These are phyloP conservation scores for Cystobasidium slooffiae DNA, from an alignment of 1,284 basidiomycete genomes.

Conservation along the genomic window DNA sequence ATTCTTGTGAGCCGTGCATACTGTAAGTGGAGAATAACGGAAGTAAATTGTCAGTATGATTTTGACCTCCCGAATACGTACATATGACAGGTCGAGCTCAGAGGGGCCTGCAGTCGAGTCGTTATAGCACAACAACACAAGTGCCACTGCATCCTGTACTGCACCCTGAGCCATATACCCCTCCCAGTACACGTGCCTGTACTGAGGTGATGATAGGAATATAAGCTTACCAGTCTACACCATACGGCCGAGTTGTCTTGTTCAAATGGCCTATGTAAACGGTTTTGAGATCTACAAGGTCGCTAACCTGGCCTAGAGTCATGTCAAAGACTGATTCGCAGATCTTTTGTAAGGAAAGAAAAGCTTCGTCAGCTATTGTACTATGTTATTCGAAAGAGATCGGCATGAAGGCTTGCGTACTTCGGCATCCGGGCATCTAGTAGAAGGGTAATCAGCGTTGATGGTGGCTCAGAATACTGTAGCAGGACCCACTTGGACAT, in stretches of 20 bases:
- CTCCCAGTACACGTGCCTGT: no score
- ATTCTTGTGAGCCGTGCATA: constrained; percentile 50
- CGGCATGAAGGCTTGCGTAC: constrained; percentile 5
- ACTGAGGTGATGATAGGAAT: constrained; percentile 10
- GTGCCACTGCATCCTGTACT: no score
- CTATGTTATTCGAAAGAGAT: not conserved
- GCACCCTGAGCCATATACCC: no score
- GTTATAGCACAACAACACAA: no score
- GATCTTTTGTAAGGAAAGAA: constrained; percentile 34
- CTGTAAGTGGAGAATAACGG: constrained; percentile 7
- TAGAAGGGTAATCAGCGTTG: not conserved
- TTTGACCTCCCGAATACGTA: not conserved
- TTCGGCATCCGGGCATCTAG: constrained; percentile 29
- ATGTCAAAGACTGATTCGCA: constrained; percentile 47
- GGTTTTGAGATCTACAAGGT: constrained; percentile 43
- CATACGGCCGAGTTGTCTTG: constrained; percentile 12
- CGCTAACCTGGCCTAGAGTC: constrained; percentile 39
- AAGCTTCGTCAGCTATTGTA: not conserved
- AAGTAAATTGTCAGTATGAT: not conserved
- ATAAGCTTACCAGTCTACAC: constrained; percentile 7
- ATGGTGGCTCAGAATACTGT: constrained; percentile 7
- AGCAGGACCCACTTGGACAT: constrained; percentile 47
- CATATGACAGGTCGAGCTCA: not conserved
- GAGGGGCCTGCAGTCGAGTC: not conserved
- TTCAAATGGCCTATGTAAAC: constrained; percentile 46